phyloP scores from a whole-genome alignment of 768 basidiomycete genomes.

The Epithele typhae region DNA sequence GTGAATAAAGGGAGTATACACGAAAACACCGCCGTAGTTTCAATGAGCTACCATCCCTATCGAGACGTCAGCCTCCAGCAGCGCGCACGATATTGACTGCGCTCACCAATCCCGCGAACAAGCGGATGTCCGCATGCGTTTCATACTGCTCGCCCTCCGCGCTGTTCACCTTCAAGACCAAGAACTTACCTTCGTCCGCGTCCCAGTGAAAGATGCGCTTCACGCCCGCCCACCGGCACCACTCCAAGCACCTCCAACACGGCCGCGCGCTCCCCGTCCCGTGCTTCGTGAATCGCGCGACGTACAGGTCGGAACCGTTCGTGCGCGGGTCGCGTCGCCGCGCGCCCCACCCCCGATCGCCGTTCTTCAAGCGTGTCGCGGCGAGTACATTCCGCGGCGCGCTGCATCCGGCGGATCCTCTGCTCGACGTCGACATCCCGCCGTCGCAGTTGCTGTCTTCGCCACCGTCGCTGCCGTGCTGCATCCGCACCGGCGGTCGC shows the following conservation, averaged over 20 bases:
- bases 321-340: constrained; percentile 37
- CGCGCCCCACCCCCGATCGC: constrained; percentile 28
- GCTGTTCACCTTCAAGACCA: constrained; percentile 44
- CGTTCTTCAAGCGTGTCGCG: constrained; percentile 9
- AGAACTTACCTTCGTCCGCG: constrained; percentile 29
- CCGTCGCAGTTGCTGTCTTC: too few species aligned
- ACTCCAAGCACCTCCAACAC: constrained; percentile 53
- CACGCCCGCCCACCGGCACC: constrained; percentile 55
- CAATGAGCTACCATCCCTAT: constrained; percentile 14
- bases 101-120: constrained; percentile 42
- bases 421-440: too few species aligned
- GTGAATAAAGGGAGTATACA: background rate
- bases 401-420: too few species aligned
- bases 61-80: background rate
- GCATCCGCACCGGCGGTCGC: too few species aligned
- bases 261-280: constrained; percentile 50
- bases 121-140: constrained; percentile 41
- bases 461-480: too few species aligned
- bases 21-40: background rate
- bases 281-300: constrained; percentile 44
- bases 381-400: too few species aligned
- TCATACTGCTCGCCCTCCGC: constrained; percentile 36
- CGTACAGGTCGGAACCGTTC: constrained; percentile 53
- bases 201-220: constrained; percentile 55
- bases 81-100: constrained; percentile 18